Conservation (phyloP, 2,329 filamentous ascomycete genomes). For the Ilyonectria destructans region DNA sequence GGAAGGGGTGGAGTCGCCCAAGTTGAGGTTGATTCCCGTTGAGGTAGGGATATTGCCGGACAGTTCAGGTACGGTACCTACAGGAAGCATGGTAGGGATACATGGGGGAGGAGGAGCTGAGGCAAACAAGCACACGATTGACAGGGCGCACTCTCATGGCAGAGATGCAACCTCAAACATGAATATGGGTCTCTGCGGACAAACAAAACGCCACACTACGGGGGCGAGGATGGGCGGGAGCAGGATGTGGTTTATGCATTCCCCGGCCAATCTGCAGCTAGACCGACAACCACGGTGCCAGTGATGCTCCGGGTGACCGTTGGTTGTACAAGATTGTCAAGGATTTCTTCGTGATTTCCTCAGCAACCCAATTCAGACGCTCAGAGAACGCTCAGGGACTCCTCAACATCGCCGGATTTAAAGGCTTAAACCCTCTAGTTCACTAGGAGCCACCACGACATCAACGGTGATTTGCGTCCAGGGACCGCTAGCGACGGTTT, state of each 20-base stretch:
- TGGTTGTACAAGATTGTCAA: neutral
- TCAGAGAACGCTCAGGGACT: neutral
- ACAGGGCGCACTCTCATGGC: slow-evolving; percentile 34
- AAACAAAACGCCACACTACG: slow-evolving; percentile 37
- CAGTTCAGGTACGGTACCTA: slow-evolving; percentile 7
- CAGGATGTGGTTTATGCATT: slow-evolving; percentile 18
- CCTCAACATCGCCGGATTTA: slow-evolving; percentile 3
- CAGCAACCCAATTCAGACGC: neutral
- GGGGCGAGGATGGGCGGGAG: slow-evolving; percentile 24
- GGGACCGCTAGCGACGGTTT: slow-evolving; percentile 21
- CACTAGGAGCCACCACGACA: neutral
- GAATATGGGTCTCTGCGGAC: slow-evolving; percentile 33
- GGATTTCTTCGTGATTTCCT: too few species aligned
- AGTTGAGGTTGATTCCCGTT: slow-evolving; percentile 12
- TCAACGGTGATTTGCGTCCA: slow-evolving; percentile 13
- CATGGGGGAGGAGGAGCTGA: slow-evolving; percentile 11
- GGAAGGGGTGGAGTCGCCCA: slow-evolving; percentile 30
- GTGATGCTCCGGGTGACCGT: neutral
- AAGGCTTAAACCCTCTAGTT: slow-evolving; percentile 3
- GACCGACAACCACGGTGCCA: neutral
- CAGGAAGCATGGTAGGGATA: slow-evolving; percentile 15
- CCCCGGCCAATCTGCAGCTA: slow-evolving; percentile 1
- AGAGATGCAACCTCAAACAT: slow-evolving; percentile 44
- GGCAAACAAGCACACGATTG: slow-evolving; percentile 34
- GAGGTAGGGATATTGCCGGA: slow-evolving; percentile 14